Base-by-base conservation (phyloP, 2,329 filamentous ascomycete species). In the Cladosporium velox region DNA sequence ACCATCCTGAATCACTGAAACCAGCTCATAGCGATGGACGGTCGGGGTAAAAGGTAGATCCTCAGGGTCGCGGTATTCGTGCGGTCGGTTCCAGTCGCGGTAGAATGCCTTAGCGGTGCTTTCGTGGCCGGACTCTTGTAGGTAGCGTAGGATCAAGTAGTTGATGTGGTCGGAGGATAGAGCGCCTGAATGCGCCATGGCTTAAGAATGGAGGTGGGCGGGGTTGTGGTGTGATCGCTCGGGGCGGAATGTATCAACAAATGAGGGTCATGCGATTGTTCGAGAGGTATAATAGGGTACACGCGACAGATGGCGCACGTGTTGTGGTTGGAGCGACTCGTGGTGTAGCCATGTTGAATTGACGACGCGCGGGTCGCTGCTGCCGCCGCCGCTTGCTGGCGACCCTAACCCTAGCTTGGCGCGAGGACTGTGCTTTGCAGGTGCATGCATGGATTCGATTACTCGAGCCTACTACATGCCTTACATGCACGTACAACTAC, bases 91-190 rank as follows among this genome's bases (percentile, higher is more conserved):
- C 87, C 87, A 89, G 76, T 86, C 86, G 71, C 84, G 83, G 75
- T 86, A 85, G 68, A 89, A 81, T 60, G 86, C 86, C 72, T 85
- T 85, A 64, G 85, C 75, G 1, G 76, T 72, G 52, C 70, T 71
- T 67, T 78, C 75, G 66, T 76, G 75, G 60, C 75, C 77, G 59
- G 73, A 70, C 66, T 78, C 76, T 67, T 78, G 76, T 35, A 78
- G 71, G 71, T 84, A 89, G 83, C 87, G 87, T 84, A 87, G 88
- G 77, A 90, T 87, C 74, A 90, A 80, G 79, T 89, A 89, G 79
- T 90, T 90, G 75, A 90, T 83, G 76, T 89, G 86, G 80, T 89
- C 84, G 70, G 83, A 85, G 72, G 80, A 84, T 69, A 87, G 79
- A 59, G 81, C 73, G 70, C 76, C 75, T 67, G 75, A 73, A 77